phyloP scores from a whole-genome alignment of 768 basidiomycete genomes.

The Strobilomyces echinocephalus region DNA sequence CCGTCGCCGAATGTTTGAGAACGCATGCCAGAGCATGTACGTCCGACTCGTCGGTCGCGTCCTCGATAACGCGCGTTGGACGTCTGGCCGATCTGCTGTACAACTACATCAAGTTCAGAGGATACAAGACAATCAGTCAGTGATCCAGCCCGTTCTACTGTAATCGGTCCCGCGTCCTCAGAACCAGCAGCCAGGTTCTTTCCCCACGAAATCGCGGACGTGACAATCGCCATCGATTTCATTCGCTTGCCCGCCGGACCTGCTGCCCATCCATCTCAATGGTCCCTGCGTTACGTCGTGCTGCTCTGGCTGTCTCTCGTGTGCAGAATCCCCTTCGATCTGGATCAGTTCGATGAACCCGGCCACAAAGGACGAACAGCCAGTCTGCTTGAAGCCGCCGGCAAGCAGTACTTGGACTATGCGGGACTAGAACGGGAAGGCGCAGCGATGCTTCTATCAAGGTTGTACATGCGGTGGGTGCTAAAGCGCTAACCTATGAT shows the following conservation, averaged over 20 bases:
- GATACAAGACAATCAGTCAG: constrained; percentile 88
- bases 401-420: constrained; percentile 51
- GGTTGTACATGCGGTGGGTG: constrained; percentile 72
- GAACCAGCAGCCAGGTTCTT: constrained; percentile 75
- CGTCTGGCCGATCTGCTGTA: constrained; percentile 66
- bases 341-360: constrained; percentile 76
- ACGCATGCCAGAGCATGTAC: constrained; percentile 43
- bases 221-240: constrained; percentile 69
- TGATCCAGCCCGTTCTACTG: constrained; percentile 15
- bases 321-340: constrained; percentile 89
- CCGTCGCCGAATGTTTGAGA: constrained; percentile 65
- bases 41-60: constrained; percentile 19
- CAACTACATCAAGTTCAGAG: constrained; percentile 79
- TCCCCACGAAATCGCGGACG: constrained; percentile 84
- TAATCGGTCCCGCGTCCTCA: constrained; percentile 13
- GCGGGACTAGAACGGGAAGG: constrained; percentile 85
- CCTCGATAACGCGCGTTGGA: constrained; percentile 39
- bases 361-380: constrained; percentile 53
- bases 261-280: constrained; percentile 43
- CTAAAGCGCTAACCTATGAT: constrained; percentile 13
- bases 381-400: constrained; percentile 49
- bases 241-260: constrained; percentile 46
- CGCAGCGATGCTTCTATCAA: constrained; percentile 75
- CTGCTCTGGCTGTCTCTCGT: constrained; percentile 94
- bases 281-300: constrained; percentile 80